Percentiles rank a stretch among this genome's conserved stretches.
These are phyloP conservation scores for Naganishia albida DNA, from an alignment of 1,284 basidiomycete genomes.

Conservation along the genomic window DNA sequence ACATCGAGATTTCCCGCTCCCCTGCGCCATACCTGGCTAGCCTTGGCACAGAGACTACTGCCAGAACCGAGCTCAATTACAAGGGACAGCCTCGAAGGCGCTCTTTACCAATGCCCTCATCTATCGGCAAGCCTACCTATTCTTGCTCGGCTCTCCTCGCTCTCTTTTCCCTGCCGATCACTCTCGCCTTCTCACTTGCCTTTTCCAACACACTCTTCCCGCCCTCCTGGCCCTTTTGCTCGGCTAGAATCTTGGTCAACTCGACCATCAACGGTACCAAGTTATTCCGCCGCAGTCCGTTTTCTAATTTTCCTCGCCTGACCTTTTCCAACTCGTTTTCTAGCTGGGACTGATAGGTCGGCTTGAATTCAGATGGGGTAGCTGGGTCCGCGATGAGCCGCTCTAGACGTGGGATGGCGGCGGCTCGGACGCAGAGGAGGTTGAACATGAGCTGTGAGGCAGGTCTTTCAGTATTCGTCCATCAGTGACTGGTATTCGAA, in stretches of 20 bases:
- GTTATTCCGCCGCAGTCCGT: constrained; percentile 62
- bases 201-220: constrained; percentile 29
- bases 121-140: no score
- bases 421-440: constrained; percentile 77
- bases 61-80: no score
- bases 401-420: constrained; percentile 69
- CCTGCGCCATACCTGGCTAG: no score
- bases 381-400: constrained; percentile 59
- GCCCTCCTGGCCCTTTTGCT: constrained; percentile 41
- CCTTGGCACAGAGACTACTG: no score
- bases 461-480: constrained; percentile 7
- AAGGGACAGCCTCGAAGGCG: no score
- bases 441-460: constrained; percentile 77
- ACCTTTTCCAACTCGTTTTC: constrained; percentile 75
- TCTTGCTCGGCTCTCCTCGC: constrained; percentile 60
- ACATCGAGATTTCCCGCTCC: no score
- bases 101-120: no score
- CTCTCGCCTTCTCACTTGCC: constrained; percentile 61
- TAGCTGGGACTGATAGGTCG: constrained; percentile 63
- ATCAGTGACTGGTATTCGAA: not conserved
- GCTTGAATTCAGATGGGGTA: constrained; percentile 57
- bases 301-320: constrained; percentile 63
- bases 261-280: constrained; percentile 44
- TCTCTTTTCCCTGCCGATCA: constrained; percentile 57
- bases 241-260: constrained; percentile 46